These are phyloP conservation scores for Botrytis deweyae DNA, from an alignment of 2,329 filamentous ascomycete genomes.

Conservation along the genomic window DNA sequence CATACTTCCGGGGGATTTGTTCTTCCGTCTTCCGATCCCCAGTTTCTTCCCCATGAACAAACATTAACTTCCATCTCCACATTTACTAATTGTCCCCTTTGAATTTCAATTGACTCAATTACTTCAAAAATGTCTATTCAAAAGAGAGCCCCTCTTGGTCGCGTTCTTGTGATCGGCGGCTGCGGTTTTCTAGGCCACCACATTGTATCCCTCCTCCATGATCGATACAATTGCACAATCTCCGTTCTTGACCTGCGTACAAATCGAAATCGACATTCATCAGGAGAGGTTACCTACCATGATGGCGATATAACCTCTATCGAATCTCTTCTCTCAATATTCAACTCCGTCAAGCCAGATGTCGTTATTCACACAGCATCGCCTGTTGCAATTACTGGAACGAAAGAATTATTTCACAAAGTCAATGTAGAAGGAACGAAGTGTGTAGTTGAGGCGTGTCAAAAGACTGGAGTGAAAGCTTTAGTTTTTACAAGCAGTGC, in stretches of 20 bases:
- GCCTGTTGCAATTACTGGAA: constrained; percentile 55
- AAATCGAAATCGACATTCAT: constrained; percentile 61
- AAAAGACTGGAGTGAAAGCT: constrained; percentile 68
- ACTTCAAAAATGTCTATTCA: constrained; percentile 14
- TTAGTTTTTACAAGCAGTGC: constrained; percentile 91
- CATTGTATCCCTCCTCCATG: constrained; percentile 70
- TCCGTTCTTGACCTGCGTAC: constrained; percentile 73
- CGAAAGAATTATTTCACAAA: constrained; percentile 66
- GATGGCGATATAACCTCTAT: constrained; percentile 76
- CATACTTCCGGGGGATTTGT: neutral
- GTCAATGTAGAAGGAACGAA: constrained; percentile 88
- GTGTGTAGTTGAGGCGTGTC: constrained; percentile 72
- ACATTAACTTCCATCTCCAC: neutral
- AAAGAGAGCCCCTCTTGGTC: constrained; percentile 51
- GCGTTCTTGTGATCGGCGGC: constrained; percentile 76
- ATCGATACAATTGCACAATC: constrained; percentile 54
- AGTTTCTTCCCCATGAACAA: constrained; percentile 2
- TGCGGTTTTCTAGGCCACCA: constrained; percentile 84
- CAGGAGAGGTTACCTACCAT: constrained; percentile 57
- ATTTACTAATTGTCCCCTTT: neutral
- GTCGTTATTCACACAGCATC: constrained; percentile 91
- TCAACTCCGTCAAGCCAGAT: constrained; percentile 68
- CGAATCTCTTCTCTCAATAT: constrained; percentile 58
- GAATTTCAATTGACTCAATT: neutral
- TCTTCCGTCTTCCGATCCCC: constrained; percentile 7